Evolutionary conservation across 2,329 filamentous ascomycete species (phyloP), one percentile per base, ranked within the genome.

Genomic region (Mariannaea sp.): DNA sequence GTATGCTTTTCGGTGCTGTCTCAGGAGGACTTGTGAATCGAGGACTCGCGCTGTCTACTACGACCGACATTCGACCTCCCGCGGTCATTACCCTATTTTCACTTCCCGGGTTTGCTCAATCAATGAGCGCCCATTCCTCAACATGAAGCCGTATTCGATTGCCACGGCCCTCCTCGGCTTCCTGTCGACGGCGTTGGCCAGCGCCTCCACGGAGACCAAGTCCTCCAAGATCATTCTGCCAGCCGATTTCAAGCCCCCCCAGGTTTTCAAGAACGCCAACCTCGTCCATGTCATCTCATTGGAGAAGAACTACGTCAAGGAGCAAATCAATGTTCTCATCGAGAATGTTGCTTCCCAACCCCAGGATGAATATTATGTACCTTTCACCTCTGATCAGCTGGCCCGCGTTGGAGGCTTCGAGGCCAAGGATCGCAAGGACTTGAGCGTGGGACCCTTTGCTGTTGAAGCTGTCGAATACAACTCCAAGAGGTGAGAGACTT

Each of bases 201-300:
- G 63, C 66, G 66, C 68, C 55, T 69, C 71, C 36, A 67, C 68
- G 45, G 59, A 70, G 32, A 66, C 74, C 53, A 76, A 80, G 62
- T 78, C 81, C 52, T 82, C 84, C 59, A 84, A 84, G 71, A 72
- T 81, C 66, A 80, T 78, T 49, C 77, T 85, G 56, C 84, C 85
- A 36, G 73, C 82, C 63, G 80, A 80, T 57, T 96, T 97, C 78
- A 88, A 84, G 73, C 92, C 93, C 48, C 88, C 92, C 12, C 89
- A 91, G 71, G 89, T 92, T 62, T 99, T 96, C 79, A 91, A 92
- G 77, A 97, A 99, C 75, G 82, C 82, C 73, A 97, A 99, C 72
- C 75, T 97, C 24, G 88, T 97, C 45, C 89, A 94, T 67, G 87
- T 89, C 60, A 87, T 95, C 69, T 96, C 96, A 62, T 76, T 97